Evolutionary conservation across 768 basidiomycete species (phyloP), one percentile per base, ranked within the genome.

Genomic region (Mrakia gelida): DNA sequence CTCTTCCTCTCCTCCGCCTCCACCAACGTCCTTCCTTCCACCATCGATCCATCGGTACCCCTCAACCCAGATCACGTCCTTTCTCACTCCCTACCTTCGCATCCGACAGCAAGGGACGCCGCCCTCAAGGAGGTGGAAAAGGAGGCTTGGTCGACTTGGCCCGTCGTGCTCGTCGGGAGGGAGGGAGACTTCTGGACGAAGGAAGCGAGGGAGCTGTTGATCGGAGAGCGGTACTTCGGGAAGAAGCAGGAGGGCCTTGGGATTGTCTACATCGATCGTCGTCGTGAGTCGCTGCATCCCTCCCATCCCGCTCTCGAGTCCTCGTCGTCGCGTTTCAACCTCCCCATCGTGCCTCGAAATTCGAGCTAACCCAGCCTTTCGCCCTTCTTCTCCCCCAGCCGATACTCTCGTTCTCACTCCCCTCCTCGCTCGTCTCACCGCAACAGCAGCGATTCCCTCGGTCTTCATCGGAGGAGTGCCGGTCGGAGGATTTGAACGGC

Each of bases 391-490:
- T 11, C 26, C 26, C 3, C 41, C 45, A 73, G 72, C 56, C 72
- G 72, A 73, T 54, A 56, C 72, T 28, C 49, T 32, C 54, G 52
- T 73, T 28, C 72, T 73, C 56, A 30, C n/a, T 18, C 72, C 72
- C 59, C 38, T 73, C 52, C 52, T 73, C 56, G 8, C 52, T n/a
- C 72, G 72, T 26, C 72, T 73, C 16, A 59, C 56, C 0, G 15
- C 30, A 0, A 45, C 65, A 4, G 13, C 56, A 41, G 28, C 65
- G 43, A 67, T 74, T 13, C 77, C 77, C 5, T 34, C 71, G 28
- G 34, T 78, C 77, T 23, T 78, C 67, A 61, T 78, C 28, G 71
- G 61, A 23, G 77, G 77, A 10, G 73, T 62, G 23, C 77, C 28
- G 6, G 56, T 78, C 56, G 77, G 77, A 54, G 30, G 62, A 13